A percentile compares a stretch with the other conserved stretches of the same genome.
These are phyloP conservation scores for Eimeria sp. DNA, from an alignment of 169 alveolate genomes.

Conservation along the genomic window DNA sequence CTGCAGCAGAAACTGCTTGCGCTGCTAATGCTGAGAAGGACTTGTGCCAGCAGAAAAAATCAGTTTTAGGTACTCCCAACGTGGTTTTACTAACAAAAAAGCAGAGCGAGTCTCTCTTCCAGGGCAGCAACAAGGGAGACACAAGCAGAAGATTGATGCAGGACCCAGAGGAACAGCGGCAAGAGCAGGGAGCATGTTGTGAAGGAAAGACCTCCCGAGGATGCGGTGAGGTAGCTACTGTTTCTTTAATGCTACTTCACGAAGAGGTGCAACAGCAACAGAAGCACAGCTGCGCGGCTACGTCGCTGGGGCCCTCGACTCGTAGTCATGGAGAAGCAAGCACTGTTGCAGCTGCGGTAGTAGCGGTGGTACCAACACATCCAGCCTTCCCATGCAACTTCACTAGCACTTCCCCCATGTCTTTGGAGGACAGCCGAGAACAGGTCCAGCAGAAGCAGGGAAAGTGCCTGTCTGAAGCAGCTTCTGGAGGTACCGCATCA, in stretches of 20 bases:
- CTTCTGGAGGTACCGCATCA: background rate
- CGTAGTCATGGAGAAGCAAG: slow-evolving; percentile 26
- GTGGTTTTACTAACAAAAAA: slow-evolving; percentile 13
- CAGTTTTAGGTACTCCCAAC: background rate
- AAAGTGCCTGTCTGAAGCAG: background rate
- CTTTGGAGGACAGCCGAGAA: background rate
- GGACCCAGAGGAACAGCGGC: slow-evolving; percentile 10
- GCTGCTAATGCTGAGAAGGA: background rate
- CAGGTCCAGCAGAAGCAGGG: slow-evolving; percentile 28
- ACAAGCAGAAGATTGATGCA: background rate
- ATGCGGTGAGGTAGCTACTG: background rate
- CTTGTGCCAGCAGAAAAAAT: background rate
- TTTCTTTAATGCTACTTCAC: background rate
- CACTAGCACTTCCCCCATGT: background rate
- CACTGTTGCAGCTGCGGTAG: slow-evolving; percentile 44
- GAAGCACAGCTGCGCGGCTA: background rate
- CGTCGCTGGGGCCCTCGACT: slow-evolving; percentile 29
- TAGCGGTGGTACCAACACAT: background rate
- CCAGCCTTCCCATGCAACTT: slow-evolving; percentile 25
- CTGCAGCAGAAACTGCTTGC: background rate
- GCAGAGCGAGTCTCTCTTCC: background rate
- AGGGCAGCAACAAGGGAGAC: background rate
- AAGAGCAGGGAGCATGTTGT: background rate
- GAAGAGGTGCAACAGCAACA: background rate
- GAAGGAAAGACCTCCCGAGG: slow-evolving; percentile 2